A percentile compares a stretch with the other conserved stretches of the same genome.
Evolutionary conservation across 2,329 filamentous ascomycete genomes (phyloP).

Genomic region (Arthrobotrys sinensis): DNA sequence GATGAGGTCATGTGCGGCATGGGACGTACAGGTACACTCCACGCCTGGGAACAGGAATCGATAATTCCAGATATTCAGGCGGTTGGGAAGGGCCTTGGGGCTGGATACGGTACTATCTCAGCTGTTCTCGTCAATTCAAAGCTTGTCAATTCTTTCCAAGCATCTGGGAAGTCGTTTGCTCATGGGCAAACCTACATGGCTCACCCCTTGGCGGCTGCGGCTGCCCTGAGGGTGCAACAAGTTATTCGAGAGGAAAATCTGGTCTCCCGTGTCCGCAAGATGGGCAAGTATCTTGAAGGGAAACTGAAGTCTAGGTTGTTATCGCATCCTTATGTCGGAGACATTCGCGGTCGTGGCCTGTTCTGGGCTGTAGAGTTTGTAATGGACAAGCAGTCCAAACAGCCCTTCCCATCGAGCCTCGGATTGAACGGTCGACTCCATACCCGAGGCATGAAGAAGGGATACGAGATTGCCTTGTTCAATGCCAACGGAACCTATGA

Average conservation of each 20-base stretch:
- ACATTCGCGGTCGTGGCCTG: conserved; percentile 75
- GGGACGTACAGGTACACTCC: conserved; percentile 74
- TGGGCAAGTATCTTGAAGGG: conserved; percentile 72
- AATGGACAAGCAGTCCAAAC: conserved; percentile 70
- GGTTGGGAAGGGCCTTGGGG: conserved; percentile 77
- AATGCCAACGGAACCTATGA: conserved; percentile 74
- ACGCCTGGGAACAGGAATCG: conserved; percentile 76
- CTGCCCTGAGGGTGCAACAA: conserved; percentile 76
- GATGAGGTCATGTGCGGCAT: conserved; percentile 84
- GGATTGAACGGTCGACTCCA: background rate
- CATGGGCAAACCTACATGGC: conserved; percentile 78
- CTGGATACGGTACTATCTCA: conserved; percentile 76
- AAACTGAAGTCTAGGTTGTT: conserved; percentile 69
- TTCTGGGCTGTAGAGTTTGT: conserved; percentile 75
- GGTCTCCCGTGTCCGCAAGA: conserved; percentile 73
- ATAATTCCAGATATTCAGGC: conserved; percentile 77
- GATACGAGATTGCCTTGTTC: conserved; percentile 77
- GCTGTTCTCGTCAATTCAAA: conserved; percentile 73
- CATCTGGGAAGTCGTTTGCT: conserved; percentile 60
- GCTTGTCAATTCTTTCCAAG: conserved; percentile 71
- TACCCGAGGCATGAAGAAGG: conserved; percentile 70
- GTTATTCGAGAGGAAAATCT: conserved; percentile 74
- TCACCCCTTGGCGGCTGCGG: conserved; percentile 74
- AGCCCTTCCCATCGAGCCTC: conserved; percentile 68
- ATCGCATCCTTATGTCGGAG: conserved; percentile 71